A percentile compares a stretch with the other conserved stretches of the same genome.
Conservation (phyloP, 2,329 filamentous ascomycete species). For the Phialocephala subalpina region DNA sequence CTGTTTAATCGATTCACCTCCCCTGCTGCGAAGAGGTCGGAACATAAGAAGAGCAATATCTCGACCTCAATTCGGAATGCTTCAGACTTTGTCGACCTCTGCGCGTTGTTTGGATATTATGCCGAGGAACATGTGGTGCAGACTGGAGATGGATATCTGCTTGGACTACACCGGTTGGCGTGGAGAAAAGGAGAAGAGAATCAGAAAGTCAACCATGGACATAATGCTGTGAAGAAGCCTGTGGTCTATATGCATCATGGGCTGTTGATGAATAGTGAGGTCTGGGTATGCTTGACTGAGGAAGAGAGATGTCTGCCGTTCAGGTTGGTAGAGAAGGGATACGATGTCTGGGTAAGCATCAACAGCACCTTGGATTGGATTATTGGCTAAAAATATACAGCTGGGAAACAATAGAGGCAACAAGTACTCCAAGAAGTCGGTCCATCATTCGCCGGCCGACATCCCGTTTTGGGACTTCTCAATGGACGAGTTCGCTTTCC, state of each 20-base stretch:
- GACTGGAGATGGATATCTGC: slow-evolving; percentile 90
- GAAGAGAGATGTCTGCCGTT: slow-evolving; percentile 88
- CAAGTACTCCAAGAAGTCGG: slow-evolving; percentile 98
- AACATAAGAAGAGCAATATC: slow-evolving; percentile 73
- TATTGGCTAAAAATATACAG: slow-evolving; percentile 51
- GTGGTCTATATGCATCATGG: slow-evolving; percentile 96
- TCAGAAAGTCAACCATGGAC: slow-evolving; percentile 77
- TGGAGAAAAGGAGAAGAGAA: slow-evolving; percentile 85
- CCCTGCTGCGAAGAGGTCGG: slow-evolving; percentile 71
- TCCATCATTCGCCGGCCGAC: slow-evolving; percentile 76
- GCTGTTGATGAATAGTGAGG: slow-evolving; percentile 97
- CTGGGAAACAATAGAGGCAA: slow-evolving; percentile 98
- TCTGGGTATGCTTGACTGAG: slow-evolving; percentile 94
- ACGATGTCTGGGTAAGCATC: slow-evolving; percentile 86
- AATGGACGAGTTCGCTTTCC: slow-evolving; percentile 97
- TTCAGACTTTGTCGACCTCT: slow-evolving; percentile 93
- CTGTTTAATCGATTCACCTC: slow-evolving; percentile 83
- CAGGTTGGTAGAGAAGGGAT: slow-evolving; percentile 86
- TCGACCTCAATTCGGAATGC: slow-evolving; percentile 84
- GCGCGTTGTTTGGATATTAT: slow-evolving; percentile 87
- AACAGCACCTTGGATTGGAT: neutral
- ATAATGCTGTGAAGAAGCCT: slow-evolving; percentile 75
- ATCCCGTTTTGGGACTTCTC: slow-evolving; percentile 95
- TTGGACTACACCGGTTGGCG: slow-evolving; percentile 87
- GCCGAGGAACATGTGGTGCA: slow-evolving; percentile 97